Evolutionary conservation across 306 rosid genomes (phyloP).

Genomic region (Sindora glabra): DNA sequence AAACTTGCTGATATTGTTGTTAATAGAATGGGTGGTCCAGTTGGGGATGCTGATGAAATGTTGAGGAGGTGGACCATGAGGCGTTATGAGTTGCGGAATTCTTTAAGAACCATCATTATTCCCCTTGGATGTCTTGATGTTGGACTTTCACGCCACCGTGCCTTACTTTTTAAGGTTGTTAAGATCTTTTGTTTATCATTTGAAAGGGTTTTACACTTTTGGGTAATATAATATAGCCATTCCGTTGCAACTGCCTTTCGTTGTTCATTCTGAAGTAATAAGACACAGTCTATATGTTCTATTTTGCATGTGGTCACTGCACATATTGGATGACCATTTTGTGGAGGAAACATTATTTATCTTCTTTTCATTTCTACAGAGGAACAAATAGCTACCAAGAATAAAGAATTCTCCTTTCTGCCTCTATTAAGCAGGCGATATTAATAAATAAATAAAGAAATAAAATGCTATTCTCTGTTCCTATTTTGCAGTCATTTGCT

Average conservation of each 20-base stretch:
- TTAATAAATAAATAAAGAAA: not conserved
- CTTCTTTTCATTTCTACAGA: not conserved
- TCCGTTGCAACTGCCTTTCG: no score
- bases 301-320: not conserved
- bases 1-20: constrained; percentile 87
- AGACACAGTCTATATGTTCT: constrained; percentile 11
- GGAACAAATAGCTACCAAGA: not conserved
- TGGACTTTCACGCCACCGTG: constrained; percentile 98
- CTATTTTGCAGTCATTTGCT: constrained; percentile 7
- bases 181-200: constrained; percentile 8
- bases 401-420: not conserved
- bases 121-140: constrained; percentile 88
- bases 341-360: not conserved
- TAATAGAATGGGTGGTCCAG: constrained; percentile 94
- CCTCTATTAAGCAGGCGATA: not conserved
- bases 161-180: constrained; percentile 93
- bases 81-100: constrained; percentile 64
- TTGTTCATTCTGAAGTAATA: not conserved
- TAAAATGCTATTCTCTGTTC: not conserved
- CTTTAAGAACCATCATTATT: constrained; percentile 52
- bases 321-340: not conserved
- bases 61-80: constrained; percentile 64
- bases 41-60: constrained; percentile 74
- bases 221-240: no score
- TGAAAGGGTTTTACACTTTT: not conserved